These are phyloP conservation scores for Coniosporium tulheliwenetii DNA, from an alignment of 2,329 filamentous ascomycete species.

Conservation along the genomic window DNA sequence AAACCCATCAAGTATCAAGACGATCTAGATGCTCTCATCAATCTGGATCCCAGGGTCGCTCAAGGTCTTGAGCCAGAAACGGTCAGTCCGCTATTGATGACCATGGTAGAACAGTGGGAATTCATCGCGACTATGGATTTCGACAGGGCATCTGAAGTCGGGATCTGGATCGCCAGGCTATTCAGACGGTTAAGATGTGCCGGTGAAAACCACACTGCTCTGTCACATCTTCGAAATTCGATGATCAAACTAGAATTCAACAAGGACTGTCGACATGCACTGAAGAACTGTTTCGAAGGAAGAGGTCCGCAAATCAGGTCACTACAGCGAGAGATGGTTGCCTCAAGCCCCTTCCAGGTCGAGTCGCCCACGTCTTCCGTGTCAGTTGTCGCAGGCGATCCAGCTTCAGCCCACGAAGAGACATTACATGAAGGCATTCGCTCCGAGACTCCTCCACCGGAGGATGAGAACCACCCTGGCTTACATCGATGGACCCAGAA, in stretches of 20 bases:
- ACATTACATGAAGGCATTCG: too few relatives aligned
- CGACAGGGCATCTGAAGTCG: conserved; percentile 3
- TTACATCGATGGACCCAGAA: conserved; percentile 56
- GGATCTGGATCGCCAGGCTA: conserved; percentile 6
- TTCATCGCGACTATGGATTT: conserved; percentile 38
- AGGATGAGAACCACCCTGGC: conserved; percentile 27
- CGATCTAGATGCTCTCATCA: conserved; percentile 37
- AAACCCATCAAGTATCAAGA: conserved; percentile 77
- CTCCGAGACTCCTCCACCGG: conserved; percentile 11
- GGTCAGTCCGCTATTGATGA: conserved; percentile 51
- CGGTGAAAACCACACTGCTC: conserved; percentile 3
- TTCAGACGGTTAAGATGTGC: conserved; percentile 5
- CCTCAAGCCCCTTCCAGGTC: too few relatives aligned
- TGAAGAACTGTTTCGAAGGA: too few relatives aligned
- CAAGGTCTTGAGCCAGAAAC: too few relatives aligned
- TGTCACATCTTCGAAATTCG: too few relatives aligned
- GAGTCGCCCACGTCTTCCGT: too few relatives aligned
- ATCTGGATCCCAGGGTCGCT: conserved; percentile 9
- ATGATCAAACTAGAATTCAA: too few relatives aligned
- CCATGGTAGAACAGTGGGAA: conserved; percentile 62
- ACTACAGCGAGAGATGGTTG: too few relatives aligned
- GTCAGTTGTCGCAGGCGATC: too few relatives aligned
- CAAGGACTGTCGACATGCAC: too few relatives aligned
- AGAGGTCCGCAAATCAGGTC: neutral
- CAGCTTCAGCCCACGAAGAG: too few relatives aligned